Evolutionary conservation across 1,139 yeast genomes (phyloP), one percentile per base, ranked within the genome.

Genomic region (Suhomyces anneliseae): DNA sequence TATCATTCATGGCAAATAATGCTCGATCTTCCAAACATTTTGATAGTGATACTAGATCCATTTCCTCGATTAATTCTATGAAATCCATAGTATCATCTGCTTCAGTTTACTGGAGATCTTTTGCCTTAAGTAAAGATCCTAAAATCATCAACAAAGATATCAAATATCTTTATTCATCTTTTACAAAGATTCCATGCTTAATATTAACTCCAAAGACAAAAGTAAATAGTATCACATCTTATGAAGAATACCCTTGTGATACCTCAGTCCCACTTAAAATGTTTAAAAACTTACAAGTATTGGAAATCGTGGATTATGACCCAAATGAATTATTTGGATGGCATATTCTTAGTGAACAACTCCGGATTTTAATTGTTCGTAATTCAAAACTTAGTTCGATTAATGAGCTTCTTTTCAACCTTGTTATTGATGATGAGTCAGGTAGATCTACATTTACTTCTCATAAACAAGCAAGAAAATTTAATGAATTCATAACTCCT

Each of bases 221-320:
- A 50, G 76, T 83, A 24, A 76, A 70, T 53, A 67, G 79, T 43
- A 83, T 83, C 34, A 72, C 70, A 42, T 83, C 84, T 2, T 84
- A 82, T 59, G 88, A 83, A 59, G 89, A 83, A 59, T 83, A 79
- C 56, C 89, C 89, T 1, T 83, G 85, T 59, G 89, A 83, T 57
- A 82, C 88, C 2, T 77, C 86, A 2, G 84, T 85, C 7, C 89
- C 89, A 1, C 60, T 84, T 12, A 68, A 68, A 42, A 74, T 81
- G 66, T 83, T 83, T 60, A 82, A 81, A 53, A 84, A 82, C 58
- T 63, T 83, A 39, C 82, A 83, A 47, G 86, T 82, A 24, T 67
- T 83, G 44, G 89, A 83, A 58, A 63, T 84, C 5, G 66, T 72
- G 36, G 85, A 82, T 49, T 72, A 82, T 53, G 87, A 82, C 50